Evolutionary conservation across 176 grass and related monocot species (phyloP), one percentile per base, ranked within the genome.

Genomic region (Musa beccarii): DNA sequence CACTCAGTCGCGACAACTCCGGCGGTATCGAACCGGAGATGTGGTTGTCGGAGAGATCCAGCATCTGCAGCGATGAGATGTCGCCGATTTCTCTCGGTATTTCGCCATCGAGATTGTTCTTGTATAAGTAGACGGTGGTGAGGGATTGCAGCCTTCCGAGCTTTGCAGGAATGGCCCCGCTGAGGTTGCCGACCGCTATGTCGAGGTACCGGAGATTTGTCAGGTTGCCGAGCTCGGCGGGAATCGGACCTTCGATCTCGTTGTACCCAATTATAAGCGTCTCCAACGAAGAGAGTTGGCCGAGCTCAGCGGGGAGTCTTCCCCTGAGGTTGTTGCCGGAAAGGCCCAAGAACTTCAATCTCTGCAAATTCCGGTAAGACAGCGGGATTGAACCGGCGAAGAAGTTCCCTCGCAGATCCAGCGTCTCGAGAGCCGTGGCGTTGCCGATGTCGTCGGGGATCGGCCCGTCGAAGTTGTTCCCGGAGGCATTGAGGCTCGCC

Each of bases 241-340:
- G 90, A 75, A 98, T 91, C 8, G 90, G 75, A 17, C 94, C 90
- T 11, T 80, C 77, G 71, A 98, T 88, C 82, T 89, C 90, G 20
- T 98, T 98, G 79, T 93, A 98, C 20, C 94, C 94, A 19, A 98
- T 93, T 56, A 98, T 93, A 26, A 98, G 81, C 66, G 90, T 82
- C 86, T 98, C 88, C 80, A 98, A 79, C 7, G 94, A 81, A 20
- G 84, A 82, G 26, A 93, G 79, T 53, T 91, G 74, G 83, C 93
- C 93, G 10, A 98, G 77, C 80, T 89, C 84, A 1, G 72, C 57
- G 0, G 95, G 95, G 8, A 98, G 84, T 20, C 69, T 84, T 49
- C 95, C 95, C 22, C 76, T 90, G 80, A 98, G 82, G 69, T 98
- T 98, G 84, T 98, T 98, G 1, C 95, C 95, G 5, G 95, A 98